Base-by-base conservation (phyloP, 2,329 filamentous ascomycete genomes). In the Ascochyta rabiei region DNA sequence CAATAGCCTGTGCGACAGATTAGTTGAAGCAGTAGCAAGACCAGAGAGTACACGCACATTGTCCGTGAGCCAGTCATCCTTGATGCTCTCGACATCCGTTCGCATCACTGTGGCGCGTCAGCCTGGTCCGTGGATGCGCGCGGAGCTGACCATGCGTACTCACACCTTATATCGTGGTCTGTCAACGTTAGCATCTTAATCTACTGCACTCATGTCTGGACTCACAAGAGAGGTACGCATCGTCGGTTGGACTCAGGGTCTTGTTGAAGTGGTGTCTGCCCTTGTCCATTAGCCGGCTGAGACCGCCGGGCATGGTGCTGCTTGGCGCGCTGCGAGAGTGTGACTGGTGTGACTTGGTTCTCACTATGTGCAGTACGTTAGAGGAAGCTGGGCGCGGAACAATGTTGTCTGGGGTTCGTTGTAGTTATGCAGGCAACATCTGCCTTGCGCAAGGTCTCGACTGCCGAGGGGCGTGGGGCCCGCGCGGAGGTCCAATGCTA, bases 31-130 rank as follows among this genome's bases (percentile, higher is more conserved):
- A n/a, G 26, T 18, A 18, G 18, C 34, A 16, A 28, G 15, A 16
- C n/a, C 5, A 19, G 24, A n/a, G 28, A 31, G 42, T 21, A 41
- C 54, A 41, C 60, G 42, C 81, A 93, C 90, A 79, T 96, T 97
- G 75, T 99, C 95, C 38, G 93, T 97, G 47, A 99, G 82, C 95
- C 95, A 99, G 81, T 97, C 95, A 76, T 90, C 83, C 77, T 90
- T 91, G 54, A 99, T 84, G 15, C 89, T 88, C 73, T 93, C 89
- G 64, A 98, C 85, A 76, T 99, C 95, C 73, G 95, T 91, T 72
- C 88, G 86, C 45, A 90, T 96, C 64, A 98, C 91, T 93, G 70
- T 61, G 18, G 65, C 56, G 51, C 66, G 69, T 66, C 50, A 67
- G 53, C 61, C 48, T 13, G 15, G 23, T 33, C 28, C 12, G 24